phyloP scores from a whole-genome alignment of 306 rosid genomes.

The Cotoneaster glaucophyllus region DNA sequence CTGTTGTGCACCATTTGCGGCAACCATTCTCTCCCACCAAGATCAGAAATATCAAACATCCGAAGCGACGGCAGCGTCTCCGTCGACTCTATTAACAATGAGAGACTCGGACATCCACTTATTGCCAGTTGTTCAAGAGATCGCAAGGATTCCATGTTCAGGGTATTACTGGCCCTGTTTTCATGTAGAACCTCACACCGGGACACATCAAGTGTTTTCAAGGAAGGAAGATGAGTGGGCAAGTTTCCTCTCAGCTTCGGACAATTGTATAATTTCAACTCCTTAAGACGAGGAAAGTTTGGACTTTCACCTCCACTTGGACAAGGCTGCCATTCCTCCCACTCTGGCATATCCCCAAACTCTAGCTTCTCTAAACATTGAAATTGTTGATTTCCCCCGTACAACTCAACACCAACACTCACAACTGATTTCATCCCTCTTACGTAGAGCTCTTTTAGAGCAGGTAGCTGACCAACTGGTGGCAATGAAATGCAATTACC shows the following conservation, averaged over 20 bases:
- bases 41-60: rapidly evolving
- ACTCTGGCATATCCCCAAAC: background rate
- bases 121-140: background rate
- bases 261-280: background rate
- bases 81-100: background rate
- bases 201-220: background rate
- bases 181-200: background rate
- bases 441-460: background rate
- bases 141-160: background rate
- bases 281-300: background rate
- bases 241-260: background rate
- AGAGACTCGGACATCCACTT: background rate
- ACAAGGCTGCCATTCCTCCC: background rate
- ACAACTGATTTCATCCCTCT: background rate
- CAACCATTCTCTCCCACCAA: background rate
- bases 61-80: background rate
- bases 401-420: background rate
- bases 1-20: too few species aligned
- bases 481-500: background rate
- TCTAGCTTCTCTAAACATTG: background rate
- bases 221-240: background rate
- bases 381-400: background rate
- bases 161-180: too few species aligned
- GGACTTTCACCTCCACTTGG: background rate
- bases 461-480: slow-evolving; percentile 2